These are phyloP conservation scores for Psidium guajava DNA, from an alignment of 345 rosid species.

Conservation along the genomic window DNA sequence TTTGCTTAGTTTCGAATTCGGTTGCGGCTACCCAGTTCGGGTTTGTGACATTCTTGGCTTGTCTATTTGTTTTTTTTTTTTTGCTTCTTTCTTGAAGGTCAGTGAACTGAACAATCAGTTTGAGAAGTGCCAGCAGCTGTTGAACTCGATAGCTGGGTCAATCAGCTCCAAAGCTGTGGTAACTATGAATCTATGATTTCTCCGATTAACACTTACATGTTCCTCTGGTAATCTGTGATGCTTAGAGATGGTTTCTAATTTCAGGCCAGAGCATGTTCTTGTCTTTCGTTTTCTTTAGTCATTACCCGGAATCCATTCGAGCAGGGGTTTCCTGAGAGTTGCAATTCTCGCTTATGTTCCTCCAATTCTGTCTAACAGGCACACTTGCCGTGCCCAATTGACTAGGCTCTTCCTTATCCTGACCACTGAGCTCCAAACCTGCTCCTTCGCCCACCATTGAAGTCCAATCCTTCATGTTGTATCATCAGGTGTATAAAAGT, in stretches of 20 bases:
- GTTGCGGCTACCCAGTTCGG: background rate
- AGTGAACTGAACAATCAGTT: constrained; percentile 64
- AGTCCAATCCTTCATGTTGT: background rate
- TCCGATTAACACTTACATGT: background rate
- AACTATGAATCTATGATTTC: constrained; percentile 1
- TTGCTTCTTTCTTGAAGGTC: constrained; percentile 24
- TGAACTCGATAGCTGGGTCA: constrained; percentile 69
- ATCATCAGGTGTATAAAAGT: background rate
- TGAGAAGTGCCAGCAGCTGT: constrained; percentile 83
- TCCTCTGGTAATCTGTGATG: background rate
- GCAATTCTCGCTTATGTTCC: background rate
- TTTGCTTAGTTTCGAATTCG: background rate
- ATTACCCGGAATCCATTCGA: background rate
- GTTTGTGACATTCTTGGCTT: background rate
- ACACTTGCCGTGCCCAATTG: background rate
- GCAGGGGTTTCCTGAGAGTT: background rate
- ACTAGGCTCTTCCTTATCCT: background rate
- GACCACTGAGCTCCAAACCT: background rate
- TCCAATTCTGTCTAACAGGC: background rate
- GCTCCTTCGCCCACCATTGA: background rate
- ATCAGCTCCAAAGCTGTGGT: constrained; percentile 58
- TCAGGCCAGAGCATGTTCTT: background rate
- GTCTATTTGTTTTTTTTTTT: background rate
- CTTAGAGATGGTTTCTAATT: background rate
- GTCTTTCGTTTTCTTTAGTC: background rate